Base-by-base conservation (phyloP, 2,329 filamentous ascomycete species). In the Coniosporium tulheliwenetii region DNA sequence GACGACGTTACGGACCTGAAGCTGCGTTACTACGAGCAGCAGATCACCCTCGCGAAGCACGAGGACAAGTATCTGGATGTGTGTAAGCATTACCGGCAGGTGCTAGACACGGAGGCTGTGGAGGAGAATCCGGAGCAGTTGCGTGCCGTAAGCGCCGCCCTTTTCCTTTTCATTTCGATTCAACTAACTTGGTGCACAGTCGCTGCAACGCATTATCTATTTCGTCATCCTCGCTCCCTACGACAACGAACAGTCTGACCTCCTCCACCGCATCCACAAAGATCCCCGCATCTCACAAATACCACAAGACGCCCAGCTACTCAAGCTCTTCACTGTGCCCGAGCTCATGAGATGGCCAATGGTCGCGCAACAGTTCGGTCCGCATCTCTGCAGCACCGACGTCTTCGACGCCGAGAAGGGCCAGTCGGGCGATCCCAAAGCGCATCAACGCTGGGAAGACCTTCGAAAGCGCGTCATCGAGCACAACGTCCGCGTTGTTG, bases 331-430 rank as follows among this genome's bases (percentile, higher is more conserved):
- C 64, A 98, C 91, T 29, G 78, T 94, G 5, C 83, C 84, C 49
- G 91, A 98, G 67, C 72, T 98, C 47, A 98, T 98, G 91, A 82
- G 89, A 59, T 98, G 91, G 91, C 89, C 91, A 9, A 81, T 91
- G 59, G 85, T 98, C 32, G 75, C 87, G 30, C 79, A 89, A 63
- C 76, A 82, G 46, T 98, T 93, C 51, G 87, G 87, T 2, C 80
- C 84, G 16, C 85, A 95, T 55, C 73, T 98, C 36, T 87, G 81
- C 64, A 70, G 71, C 50, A 94, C 85, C 8, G 91, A 98, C 57
- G 82, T 98, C 42, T 98, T 98, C 57, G 81, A 84, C 51, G 72
- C 73, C 19, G 68, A 71, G 39, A 60, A 73, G 48, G 69, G 73
- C 47, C 69, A 78, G 49, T 37, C 38, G 36, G 57, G 70, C 30